Evolutionary conservation across 805 yeast species (phyloP).

Genomic region (Ogataea dorogensis): DNA sequence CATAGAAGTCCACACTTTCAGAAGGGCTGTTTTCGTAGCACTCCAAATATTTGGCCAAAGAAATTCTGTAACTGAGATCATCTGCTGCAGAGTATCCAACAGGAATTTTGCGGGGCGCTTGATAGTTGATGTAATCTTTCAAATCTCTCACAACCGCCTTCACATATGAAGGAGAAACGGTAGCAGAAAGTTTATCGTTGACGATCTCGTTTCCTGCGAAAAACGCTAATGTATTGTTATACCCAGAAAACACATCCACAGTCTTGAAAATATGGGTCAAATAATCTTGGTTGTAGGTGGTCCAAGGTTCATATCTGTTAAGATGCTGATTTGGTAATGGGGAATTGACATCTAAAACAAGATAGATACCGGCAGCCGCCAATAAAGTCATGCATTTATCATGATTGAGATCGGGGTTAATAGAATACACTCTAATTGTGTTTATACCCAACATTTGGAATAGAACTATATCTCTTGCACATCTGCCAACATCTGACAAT

Average conservation of each 20-base stretch:
- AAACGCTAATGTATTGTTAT: conserved; percentile 86
- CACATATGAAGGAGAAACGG: conserved; percentile 67
- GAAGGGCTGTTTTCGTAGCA: conserved; percentile 55
- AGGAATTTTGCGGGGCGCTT: conserved; percentile 69
- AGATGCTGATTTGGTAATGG: conserved; percentile 76
- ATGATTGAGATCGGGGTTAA: conserved; percentile 79
- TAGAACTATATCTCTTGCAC: conserved; percentile 78
- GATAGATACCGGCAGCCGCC: conserved; percentile 90
- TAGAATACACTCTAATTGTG: conserved; percentile 83
- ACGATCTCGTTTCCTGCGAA: conserved; percentile 92
- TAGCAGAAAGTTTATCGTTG: conserved; percentile 74
- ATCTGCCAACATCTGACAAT: conserved; percentile 62
- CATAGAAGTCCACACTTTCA: conserved; percentile 75
- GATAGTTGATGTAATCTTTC: conserved; percentile 61
- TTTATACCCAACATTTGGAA: conserved; percentile 86
- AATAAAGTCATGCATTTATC: conserved; percentile 88
- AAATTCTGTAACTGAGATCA: conserved; percentile 71
- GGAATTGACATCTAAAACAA: conserved; percentile 88
- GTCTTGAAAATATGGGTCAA: conserved; percentile 74
- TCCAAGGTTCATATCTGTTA: conserved; percentile 94
- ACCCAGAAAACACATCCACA: conserved; percentile 75
- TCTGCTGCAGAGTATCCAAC: conserved; percentile 98
- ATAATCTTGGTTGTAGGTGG: conserved; percentile 68
- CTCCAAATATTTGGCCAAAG: conserved; percentile 77
- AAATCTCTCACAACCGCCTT: conserved; percentile 81